Percentiles rank a stretch among this genome's conserved stretches.
phyloP scores from a whole-genome alignment of 2,329 filamentous ascomycete genomes.

The Scopulariopsis brevicaulis region DNA sequence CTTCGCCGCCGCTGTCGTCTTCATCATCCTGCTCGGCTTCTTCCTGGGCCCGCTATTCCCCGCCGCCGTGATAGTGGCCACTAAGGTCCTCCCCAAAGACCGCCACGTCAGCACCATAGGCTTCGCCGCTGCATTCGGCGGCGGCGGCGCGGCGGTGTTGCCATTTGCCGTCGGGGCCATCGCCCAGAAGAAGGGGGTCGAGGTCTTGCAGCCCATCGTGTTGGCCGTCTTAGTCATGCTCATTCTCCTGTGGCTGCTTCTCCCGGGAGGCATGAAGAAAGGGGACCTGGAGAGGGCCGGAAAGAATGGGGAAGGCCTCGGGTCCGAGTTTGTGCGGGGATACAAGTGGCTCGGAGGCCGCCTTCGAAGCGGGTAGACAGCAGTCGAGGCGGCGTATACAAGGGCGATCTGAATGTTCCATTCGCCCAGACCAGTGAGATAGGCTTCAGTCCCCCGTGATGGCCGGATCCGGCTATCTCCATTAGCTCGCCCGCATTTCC shows the following conservation, averaged over 20 bases:
- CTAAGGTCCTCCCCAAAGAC: conserved; percentile 56
- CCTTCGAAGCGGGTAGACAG: neutral
- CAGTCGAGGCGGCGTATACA: neutral
- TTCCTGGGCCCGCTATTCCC: conserved; percentile 73
- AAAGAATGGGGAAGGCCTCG: conserved; percentile 14
- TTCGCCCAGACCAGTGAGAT: no score
- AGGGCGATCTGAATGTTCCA: no score
- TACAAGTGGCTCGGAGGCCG: conserved; percentile 1
- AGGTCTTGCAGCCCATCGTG: conserved; percentile 44
- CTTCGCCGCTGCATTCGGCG: conserved; percentile 67
- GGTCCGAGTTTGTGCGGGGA: neutral
- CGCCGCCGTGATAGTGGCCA: conserved; percentile 57
- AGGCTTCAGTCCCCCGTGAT: no score
- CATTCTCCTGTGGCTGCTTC: conserved; percentile 29
- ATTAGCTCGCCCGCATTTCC: no score
- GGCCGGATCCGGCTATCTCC: no score
- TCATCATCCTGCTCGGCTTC: conserved; percentile 64
- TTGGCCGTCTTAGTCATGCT: conserved; percentile 30
- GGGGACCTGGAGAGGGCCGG: conserved; percentile 28
- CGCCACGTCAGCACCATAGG: conserved; percentile 68
- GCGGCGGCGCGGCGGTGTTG: conserved; percentile 56
- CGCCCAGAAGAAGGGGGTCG: conserved; percentile 43
- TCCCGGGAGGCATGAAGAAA: conserved; percentile 25
- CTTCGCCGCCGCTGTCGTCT: conserved; percentile 62
- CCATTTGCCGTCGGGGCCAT: conserved; percentile 57